Evolutionary conservation across 208 protist genomes (phyloP).

Genomic region (Blastocrithidia nonstop): DNA sequence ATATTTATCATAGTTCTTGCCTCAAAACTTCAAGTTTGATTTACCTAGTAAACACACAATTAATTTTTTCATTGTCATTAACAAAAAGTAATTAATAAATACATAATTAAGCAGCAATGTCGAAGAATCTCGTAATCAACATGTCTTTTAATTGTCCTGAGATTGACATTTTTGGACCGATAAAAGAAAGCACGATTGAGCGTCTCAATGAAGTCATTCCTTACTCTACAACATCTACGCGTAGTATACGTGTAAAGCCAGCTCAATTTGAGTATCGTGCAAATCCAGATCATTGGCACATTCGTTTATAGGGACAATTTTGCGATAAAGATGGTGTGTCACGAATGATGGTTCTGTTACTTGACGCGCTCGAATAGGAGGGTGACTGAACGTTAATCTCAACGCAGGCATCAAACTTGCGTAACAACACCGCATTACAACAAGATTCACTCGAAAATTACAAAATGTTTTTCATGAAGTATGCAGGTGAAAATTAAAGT

Average conservation of each 20-base stretch:
- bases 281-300: conserved; percentile 72
- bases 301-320: conserved; percentile 67
- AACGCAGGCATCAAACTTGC: conserved; percentile 26
- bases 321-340: conserved; percentile 70
- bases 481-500: conserved; percentile 26
- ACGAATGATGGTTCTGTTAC: conserved; percentile 58
- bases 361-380: conserved; percentile 79
- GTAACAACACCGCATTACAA: conserved; percentile 20
- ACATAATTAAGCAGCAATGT: too few species aligned
- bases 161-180: conserved; percentile 64
- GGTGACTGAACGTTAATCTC: conserved; percentile 72
- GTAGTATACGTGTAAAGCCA: conserved; percentile 32
- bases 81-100: too few species aligned
- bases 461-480: conserved; percentile 66
- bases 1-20: too few species aligned
- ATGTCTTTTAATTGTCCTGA: conserved; percentile 77
- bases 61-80: too few species aligned
- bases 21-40: too few species aligned
- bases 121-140: conserved; percentile 54
- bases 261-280: conserved; percentile 60
- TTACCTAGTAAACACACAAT: too few species aligned
- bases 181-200: conserved; percentile 78
- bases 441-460: conserved; percentile 56
- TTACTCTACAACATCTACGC: conserved; percentile 54
- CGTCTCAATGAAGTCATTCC: conserved; percentile 71